Evolutionary conservation across 768 basidiomycete species (phyloP), one percentile per base, ranked within the genome.

Genomic region (Amanita molliuscula): DNA sequence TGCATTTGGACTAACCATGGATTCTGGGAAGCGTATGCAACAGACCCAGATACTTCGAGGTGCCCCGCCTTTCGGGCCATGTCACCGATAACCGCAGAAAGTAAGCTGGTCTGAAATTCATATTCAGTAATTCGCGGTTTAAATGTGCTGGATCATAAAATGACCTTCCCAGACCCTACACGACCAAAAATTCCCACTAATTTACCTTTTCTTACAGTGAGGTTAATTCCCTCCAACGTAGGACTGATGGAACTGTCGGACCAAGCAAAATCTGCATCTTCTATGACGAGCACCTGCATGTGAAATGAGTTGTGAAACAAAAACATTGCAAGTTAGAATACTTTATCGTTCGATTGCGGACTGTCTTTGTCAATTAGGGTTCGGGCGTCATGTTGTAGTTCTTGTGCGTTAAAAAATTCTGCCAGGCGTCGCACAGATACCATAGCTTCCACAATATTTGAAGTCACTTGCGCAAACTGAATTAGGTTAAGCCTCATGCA

Each of bases 131-230:
- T 18, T 44, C 18, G 21, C 13, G 26, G 25, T 31, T 44, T 16
- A 7, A 28, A 4, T 41, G 13, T 44, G 18, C 26, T 3, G 15
- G 31, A 10, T 35, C 20, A 29, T 20, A 35, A 50, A 33, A 64
- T 47, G 53, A 83, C 86, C 77, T 98, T 98, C 48, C 95, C 94
- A 34, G 82, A 78, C 7, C 93, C 94, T 20, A 97, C 93, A 18
- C 88, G 82, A 13, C 95, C 95, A 15, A 95, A 74, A 6, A 97
- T 67, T 2, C 84, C 90, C 0, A 92, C 72, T 4, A 97, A 66
- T 56, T 96, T 88, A 6, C 94, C 93, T 61, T 90, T 94, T 47
- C 73, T 76, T 2, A 87, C 79, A 0, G 71, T 72, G 18, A 98
- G 56, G 57, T 82, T 79, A 56, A 97, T 83, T 47, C 79, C 82